A percentile compares a stretch with the other conserved stretches of the same genome.
Evolutionary conservation across 108 stramenopile species (phyloP).

Genomic region (Stephanodiscus minutulus): DNA sequence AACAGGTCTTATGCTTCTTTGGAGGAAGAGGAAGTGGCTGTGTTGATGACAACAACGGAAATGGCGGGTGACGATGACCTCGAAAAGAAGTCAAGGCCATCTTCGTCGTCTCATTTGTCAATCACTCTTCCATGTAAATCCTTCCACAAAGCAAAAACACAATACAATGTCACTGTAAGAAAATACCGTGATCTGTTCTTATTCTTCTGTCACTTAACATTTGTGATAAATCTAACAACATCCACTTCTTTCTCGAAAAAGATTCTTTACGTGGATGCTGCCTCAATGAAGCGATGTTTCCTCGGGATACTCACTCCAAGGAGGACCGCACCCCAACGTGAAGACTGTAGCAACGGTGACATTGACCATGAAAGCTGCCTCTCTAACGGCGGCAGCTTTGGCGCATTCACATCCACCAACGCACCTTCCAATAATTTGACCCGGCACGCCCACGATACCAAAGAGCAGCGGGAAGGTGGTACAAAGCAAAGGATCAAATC

Average conservation of each 20-base stretch:
- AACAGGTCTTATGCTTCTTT: slow-evolving; percentile 1
- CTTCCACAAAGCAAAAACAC: neutral
- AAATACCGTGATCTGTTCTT: neutral
- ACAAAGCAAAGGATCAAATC: neutral
- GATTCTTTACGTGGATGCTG: slow-evolving; percentile 34
- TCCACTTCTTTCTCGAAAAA: neutral
- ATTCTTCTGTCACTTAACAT: neutral
- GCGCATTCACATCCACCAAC: neutral
- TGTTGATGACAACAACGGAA: neutral
- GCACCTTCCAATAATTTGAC: slow-evolving; percentile 1
- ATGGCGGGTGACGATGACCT: neutral
- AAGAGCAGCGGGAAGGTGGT: neutral
- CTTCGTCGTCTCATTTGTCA: slow-evolving; percentile 40
- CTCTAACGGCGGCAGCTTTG: neutral
- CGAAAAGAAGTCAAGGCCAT: neutral
- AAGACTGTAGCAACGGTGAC: neutral
- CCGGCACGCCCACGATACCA: no score
- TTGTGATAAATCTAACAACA: neutral
- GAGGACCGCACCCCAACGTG: neutral
- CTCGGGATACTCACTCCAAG: slow-evolving; percentile 30
- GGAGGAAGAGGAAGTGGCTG: neutral
- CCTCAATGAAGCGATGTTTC: slow-evolving; percentile 25
- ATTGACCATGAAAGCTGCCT: neutral
- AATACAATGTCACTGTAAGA: slow-evolving; percentile 42
- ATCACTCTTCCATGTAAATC: slow-evolving; percentile 36